Evolutionary conservation across 371 early-diverging fungal species (phyloP).

Genomic region (Entomophthora muscae): DNA sequence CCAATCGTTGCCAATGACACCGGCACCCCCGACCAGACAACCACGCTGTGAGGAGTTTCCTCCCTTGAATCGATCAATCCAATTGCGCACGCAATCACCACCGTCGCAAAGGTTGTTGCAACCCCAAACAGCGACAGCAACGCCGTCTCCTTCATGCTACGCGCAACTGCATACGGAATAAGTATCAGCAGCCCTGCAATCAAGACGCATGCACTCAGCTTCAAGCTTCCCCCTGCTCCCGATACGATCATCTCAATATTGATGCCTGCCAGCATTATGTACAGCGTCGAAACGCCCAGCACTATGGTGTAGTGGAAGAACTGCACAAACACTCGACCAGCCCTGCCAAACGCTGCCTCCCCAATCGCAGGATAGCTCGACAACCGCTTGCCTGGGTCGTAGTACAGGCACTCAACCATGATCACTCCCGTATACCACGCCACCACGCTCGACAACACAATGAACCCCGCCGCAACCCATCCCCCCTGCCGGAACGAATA

Average conservation of each 20-base stretch:
- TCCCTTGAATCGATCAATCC: constrained; percentile 14
- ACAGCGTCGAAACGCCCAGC: constrained; percentile 34
- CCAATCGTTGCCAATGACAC: constrained; percentile 34
- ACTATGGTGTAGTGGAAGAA: constrained; percentile 36
- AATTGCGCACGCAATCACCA: constrained; percentile 19
- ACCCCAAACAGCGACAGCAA: constrained; percentile 26
- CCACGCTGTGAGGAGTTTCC: constrained; percentile 10
- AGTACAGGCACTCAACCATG: constrained; percentile 20
- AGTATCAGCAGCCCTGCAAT: neutral
- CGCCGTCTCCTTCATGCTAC: constrained; percentile 4
- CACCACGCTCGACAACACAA: constrained; percentile 8
- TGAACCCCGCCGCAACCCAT: constrained; percentile 8
- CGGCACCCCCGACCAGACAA: constrained; percentile 6
- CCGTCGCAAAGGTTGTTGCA: constrained; percentile 26
- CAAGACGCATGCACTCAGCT: neutral
- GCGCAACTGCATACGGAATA: neutral
- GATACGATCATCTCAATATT: constrained; percentile 10
- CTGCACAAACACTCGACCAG: constrained; percentile 16
- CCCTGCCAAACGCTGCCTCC: constrained; percentile 18
- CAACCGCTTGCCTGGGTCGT: constrained; percentile 8
- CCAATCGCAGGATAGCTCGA: constrained; percentile 18
- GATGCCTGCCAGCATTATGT: constrained; percentile 29
- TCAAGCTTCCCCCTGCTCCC: neutral
- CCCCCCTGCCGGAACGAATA: constrained; percentile 12
- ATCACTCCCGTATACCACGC: constrained; percentile 8